Conservation (phyloP, 176 grass and related monocot species). For the Hordeum marinum region DNA sequence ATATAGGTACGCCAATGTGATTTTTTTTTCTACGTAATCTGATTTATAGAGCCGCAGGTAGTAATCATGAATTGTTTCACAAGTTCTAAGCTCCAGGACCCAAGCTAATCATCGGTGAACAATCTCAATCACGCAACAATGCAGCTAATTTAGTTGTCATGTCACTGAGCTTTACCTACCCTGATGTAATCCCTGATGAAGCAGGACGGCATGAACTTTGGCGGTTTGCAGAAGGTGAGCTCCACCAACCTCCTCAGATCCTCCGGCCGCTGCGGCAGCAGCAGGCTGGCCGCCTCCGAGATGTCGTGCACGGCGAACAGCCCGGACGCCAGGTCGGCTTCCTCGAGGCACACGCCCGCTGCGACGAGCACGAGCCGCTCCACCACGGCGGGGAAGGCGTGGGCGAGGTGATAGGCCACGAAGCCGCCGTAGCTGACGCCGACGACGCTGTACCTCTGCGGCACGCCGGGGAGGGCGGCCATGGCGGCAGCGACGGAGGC, state of each 20-base stretch:
- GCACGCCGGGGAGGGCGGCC: slow-evolving; percentile 25
- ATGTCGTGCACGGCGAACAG: slow-evolving; percentile 68
- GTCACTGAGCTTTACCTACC: slow-evolving; percentile 25
- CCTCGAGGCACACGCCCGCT: slow-evolving; percentile 79
- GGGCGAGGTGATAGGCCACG: slow-evolving; percentile 73
- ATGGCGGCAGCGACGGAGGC: slow-evolving; percentile 34
- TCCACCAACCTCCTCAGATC: slow-evolving; percentile 62
- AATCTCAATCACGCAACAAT: not conserved
- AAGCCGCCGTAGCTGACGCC: slow-evolving; percentile 90
- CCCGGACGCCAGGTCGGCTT: slow-evolving; percentile 53
- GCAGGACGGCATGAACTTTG: slow-evolving; percentile 70
- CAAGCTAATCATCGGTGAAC: not conserved
- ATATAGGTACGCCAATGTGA: not conserved
- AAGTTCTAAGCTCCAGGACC: not conserved
- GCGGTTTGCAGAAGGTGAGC: slow-evolving; percentile 67
- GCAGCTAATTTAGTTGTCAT: slow-evolving; percentile 18
- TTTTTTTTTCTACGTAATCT: not conserved
- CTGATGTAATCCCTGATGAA: slow-evolving; percentile 72
- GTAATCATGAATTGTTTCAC: not conserved
- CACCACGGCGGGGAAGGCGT: slow-evolving; percentile 48
- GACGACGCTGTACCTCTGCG: slow-evolving; percentile 49
- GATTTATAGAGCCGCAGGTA: not conserved
- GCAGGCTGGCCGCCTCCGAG: slow-evolving; percentile 53
- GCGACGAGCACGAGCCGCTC: slow-evolving; percentile 59
- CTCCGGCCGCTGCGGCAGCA: slow-evolving; percentile 81